Evolutionary conservation across 2,329 filamentous ascomycete species (phyloP).

Genomic region (Helotiales sp.): DNA sequence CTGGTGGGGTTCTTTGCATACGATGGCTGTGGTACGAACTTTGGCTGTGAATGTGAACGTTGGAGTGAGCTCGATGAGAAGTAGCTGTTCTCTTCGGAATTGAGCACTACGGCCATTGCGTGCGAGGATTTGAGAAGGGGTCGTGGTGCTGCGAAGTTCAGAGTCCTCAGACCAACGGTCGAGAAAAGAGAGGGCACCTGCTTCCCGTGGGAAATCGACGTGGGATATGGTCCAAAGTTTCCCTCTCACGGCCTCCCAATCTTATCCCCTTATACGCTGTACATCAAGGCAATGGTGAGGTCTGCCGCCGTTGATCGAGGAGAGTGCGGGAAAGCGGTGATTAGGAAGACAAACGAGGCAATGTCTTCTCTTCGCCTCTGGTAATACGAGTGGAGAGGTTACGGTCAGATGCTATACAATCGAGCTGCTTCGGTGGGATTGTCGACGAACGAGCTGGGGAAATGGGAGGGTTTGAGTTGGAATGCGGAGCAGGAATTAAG

Average conservation of each 20-base stretch:
- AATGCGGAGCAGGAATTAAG: background rate
- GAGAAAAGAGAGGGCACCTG: background rate
- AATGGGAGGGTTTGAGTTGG: background rate
- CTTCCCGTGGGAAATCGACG: constrained; percentile 2
- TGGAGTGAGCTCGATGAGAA: constrained; percentile 55
- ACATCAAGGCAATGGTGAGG: constrained; percentile 20
- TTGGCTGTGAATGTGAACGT: constrained; percentile 61
- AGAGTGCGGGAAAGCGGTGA: constrained; percentile 1
- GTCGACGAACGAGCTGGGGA: background rate
- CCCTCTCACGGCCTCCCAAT: constrained; percentile 20
- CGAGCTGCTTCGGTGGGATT: background rate
- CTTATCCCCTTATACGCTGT: constrained; percentile 11
- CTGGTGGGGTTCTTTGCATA: constrained; percentile 47
- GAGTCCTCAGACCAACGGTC: constrained; percentile 19
- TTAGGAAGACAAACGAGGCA: constrained; percentile 1
- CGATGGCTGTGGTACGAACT: constrained; percentile 52
- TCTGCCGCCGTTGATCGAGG: constrained; percentile 1
- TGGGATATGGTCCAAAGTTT: constrained; percentile 7
- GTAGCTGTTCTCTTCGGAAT: constrained; percentile 55
- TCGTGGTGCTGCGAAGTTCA: constrained; percentile 12
- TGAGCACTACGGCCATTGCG: constrained; percentile 37
- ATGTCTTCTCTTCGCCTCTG: background rate
- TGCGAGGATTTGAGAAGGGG: background rate
- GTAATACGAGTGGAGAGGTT: background rate
- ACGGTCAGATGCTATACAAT: background rate